Evolutionary conservation across 495 filamentous ascomycete species (phyloP).

Genomic region (Barbatosphaeria neglecta): DNA sequence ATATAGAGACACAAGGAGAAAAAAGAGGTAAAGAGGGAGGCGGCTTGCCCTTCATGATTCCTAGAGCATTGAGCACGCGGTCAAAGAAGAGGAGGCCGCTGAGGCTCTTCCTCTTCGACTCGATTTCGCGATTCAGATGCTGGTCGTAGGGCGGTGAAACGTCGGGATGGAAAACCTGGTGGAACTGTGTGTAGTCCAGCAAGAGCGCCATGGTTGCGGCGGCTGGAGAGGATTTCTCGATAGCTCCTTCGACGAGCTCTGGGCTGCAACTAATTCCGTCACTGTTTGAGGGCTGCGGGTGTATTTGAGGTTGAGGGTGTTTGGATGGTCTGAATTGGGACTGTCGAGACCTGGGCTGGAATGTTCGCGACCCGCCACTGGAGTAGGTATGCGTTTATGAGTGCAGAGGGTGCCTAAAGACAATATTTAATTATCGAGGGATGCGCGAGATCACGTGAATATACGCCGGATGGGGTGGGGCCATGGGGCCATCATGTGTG

Average conservation of each 20-base stretch:
- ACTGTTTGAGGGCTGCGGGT: too few species aligned
- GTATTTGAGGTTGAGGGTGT: too few species aligned
- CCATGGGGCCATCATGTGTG: background rate
- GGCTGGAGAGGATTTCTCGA: slow-evolving; percentile 1
- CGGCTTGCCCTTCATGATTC: slow-evolving; percentile 57
- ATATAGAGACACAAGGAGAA: background rate
- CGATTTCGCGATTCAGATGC: slow-evolving; percentile 43
- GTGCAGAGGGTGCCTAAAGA: too few species aligned
- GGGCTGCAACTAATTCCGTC: too few species aligned
- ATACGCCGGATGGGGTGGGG: background rate
- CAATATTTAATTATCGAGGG: too few species aligned
- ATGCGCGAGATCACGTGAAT: background rate
- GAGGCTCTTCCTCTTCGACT: slow-evolving; percentile 47
- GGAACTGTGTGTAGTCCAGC: slow-evolving; percentile 43
- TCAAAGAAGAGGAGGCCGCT: slow-evolving; percentile 65
- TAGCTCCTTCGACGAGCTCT: too few species aligned
- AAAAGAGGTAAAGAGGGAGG: slow-evolving; percentile 29
- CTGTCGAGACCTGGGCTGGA: too few species aligned
- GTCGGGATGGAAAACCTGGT: slow-evolving; percentile 51
- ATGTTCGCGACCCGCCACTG: too few species aligned
- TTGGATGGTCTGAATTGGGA: too few species aligned
- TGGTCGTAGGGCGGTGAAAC: slow-evolving; percentile 51
- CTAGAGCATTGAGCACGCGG: slow-evolving; percentile 55
- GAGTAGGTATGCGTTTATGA: too few species aligned
- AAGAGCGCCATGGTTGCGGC: slow-evolving; percentile 2